These are phyloP conservation scores for Nemania sp. DNA, from an alignment of 2,329 filamentous ascomycete species.

Conservation along the genomic window DNA sequence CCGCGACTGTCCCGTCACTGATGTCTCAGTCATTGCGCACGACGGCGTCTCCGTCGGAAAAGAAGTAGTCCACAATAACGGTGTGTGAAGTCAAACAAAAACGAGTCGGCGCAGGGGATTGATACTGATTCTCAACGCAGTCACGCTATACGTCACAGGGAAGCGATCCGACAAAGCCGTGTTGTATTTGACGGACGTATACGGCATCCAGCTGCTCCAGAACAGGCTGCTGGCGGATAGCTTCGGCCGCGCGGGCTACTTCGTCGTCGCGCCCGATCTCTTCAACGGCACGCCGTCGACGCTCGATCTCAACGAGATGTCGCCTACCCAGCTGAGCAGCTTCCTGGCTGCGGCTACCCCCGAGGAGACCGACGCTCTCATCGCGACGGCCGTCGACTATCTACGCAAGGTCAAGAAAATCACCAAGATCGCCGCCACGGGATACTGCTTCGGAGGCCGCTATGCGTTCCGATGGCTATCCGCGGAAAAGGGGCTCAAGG, in stretches of 20 bases:
- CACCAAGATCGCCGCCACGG: constrained; percentile 58
- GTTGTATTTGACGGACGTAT: constrained; percentile 42
- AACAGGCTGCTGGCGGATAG: constrained; percentile 43
- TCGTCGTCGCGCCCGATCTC: constrained; percentile 43
- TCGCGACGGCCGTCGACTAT: constrained; percentile 52
- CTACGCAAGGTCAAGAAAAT: constrained; percentile 54
- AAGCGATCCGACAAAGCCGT: constrained; percentile 37
- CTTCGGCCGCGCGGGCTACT: constrained; percentile 44
- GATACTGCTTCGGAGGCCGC: constrained; percentile 69
- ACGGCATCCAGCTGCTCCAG: constrained; percentile 40
- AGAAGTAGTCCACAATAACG: constrained; percentile 37
- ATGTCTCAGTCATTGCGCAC: constrained; percentile 37
- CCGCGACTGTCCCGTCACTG: constrained; percentile 33
- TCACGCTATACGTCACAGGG: constrained; percentile 42
- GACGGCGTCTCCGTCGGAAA: constrained; percentile 37
- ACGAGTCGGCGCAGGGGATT: neutral
- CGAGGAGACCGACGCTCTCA: constrained; percentile 50
- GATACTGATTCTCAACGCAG: constrained; percentile 29
- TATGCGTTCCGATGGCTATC: constrained; percentile 59
- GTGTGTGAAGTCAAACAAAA: constrained; percentile 25
- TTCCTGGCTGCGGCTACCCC: constrained; percentile 46
- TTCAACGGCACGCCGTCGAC: constrained; percentile 43
- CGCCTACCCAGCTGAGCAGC: constrained; percentile 31
- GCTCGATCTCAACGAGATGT: constrained; percentile 37
- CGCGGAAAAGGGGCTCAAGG: constrained; percentile 58